Evolutionary conservation across 257 asterid species (phyloP).

Genomic region (Solanum pennellii): DNA sequence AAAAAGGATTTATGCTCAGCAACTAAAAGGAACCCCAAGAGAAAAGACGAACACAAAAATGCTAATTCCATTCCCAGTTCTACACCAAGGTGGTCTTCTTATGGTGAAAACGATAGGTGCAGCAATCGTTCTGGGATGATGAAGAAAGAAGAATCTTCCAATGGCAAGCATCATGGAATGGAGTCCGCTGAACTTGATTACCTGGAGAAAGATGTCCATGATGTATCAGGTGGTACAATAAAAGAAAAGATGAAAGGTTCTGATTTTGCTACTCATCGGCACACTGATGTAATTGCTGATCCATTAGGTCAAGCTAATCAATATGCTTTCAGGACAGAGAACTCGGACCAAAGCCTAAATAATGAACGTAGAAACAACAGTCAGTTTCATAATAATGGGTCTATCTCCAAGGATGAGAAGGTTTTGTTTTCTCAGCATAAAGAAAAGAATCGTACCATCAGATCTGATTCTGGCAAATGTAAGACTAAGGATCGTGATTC

Average conservation of each 20-base stretch:
- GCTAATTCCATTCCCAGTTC: conserved; percentile 20
- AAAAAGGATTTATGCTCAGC: conserved; percentile 33
- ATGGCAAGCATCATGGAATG: conserved; percentile 16
- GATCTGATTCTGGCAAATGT: conserved; percentile 35
- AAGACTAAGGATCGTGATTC: conserved; percentile 28
- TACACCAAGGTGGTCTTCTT: conserved; percentile 40
- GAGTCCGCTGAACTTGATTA: conserved; percentile 19
- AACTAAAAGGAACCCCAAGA: conserved; percentile 24
- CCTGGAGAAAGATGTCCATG: conserved; percentile 10
- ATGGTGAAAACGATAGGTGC: conserved; percentile 31
- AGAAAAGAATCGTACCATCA: conserved; percentile 42
- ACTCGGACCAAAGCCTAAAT: conserved; percentile 29
- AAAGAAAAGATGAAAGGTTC: conserved; percentile 11
- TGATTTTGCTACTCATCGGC: conserved; percentile 11
- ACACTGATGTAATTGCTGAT: conserved; percentile 10
- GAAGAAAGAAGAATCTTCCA: conserved; percentile 29
- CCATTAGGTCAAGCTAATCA: conserved; percentile 28
- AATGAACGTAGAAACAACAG: conserved; percentile 26
- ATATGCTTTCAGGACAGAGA: conserved; percentile 15
- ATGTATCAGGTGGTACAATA: conserved; percentile 1
- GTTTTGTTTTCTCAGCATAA: conserved; percentile 48
- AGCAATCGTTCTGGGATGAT: conserved; percentile 17
- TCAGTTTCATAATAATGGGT: conserved; percentile 30
- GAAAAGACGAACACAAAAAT: conserved; percentile 36
- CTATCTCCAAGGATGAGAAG: conserved; percentile 45